phyloP scores from a whole-genome alignment of 768 basidiomycete species.

The Russula olivacea region DNA sequence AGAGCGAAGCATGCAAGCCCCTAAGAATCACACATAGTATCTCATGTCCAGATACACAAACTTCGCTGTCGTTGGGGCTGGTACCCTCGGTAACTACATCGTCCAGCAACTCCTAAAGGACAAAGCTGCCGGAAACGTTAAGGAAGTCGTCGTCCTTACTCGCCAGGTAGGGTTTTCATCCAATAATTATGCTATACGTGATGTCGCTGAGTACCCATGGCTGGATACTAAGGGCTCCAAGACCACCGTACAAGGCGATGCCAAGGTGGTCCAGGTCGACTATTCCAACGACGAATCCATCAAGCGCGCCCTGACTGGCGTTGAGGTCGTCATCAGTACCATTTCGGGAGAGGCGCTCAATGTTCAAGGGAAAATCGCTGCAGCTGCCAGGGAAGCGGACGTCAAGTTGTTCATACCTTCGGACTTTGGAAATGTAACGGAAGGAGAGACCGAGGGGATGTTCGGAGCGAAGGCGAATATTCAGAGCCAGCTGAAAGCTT shows the following conservation, averaged over 20 bases:
- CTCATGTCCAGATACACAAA: slow-evolving; percentile 21
- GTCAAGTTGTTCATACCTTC: slow-evolving; percentile 20
- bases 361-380: slow-evolving; percentile 6
- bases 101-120: slow-evolving; percentile 16
- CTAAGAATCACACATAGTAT: neutral
- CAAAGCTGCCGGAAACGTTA: slow-evolving; percentile 14
- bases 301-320: slow-evolving; percentile 4
- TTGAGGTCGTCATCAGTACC: slow-evolving; percentile 21
- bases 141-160: slow-evolving; percentile 21
- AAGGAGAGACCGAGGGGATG: slow-evolving; percentile 17
- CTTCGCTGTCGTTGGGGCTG: slow-evolving; percentile 23
- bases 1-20: neutral
- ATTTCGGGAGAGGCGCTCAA: neutral
- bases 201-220: neutral
- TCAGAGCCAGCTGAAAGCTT: slow-evolving; percentile 5
- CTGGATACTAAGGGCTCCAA: slow-evolving; percentile 27
- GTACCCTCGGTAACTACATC: slow-evolving; percentile 15
- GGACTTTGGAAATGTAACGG: slow-evolving; percentile 11
- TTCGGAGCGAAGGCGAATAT: slow-evolving; percentile 6
- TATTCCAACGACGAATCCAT: slow-evolving; percentile 16
- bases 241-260: slow-evolving; percentile 9
- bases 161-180: slow-evolving; percentile 10
- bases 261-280: slow-evolving; percentile 14
- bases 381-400: slow-evolving; percentile 17
- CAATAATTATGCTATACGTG: neutral